These are phyloP conservation scores for Musa balbisiana DNA, from an alignment of 202 grass and related monocot species.

Conservation along the genomic window DNA sequence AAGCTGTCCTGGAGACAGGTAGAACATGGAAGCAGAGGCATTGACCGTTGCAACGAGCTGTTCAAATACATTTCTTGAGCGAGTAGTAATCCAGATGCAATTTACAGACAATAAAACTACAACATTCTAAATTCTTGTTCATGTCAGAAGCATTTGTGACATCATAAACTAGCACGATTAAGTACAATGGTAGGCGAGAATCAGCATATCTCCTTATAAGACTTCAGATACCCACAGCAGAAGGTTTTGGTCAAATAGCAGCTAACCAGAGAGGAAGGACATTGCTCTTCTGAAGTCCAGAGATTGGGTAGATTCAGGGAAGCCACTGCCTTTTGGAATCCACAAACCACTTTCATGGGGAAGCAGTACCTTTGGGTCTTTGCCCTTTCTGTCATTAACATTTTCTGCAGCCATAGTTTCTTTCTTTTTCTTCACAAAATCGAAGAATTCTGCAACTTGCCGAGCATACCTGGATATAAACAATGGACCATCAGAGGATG, in stretches of 20 bases:
- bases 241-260: background rate
- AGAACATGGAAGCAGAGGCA: background rate
- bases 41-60: background rate
- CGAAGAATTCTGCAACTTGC: conserved; percentile 80
- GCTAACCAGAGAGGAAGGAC: conserved; percentile 48
- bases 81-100: background rate
- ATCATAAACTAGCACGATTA: no score
- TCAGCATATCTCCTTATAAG: background rate
- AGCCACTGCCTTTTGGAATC: conserved; percentile 39
- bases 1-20: background rate
- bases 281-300: conserved; percentile 51
- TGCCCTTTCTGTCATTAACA: conserved; percentile 21
- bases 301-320: conserved; percentile 44
- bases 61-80: no score
- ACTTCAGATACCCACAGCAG: background rate
- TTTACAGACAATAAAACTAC: background rate
- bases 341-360: conserved; percentile 44
- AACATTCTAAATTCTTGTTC: background rate
- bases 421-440: conserved; percentile 94
- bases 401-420: conserved; percentile 30
- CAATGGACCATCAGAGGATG: background rate
- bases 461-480: conserved; percentile 52
- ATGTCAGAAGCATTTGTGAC: background rate
- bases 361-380: conserved; percentile 39
- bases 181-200: no score